Base-by-base conservation (phyloP, 2,329 filamentous ascomycete species). In the Cercospora zeina region DNA sequence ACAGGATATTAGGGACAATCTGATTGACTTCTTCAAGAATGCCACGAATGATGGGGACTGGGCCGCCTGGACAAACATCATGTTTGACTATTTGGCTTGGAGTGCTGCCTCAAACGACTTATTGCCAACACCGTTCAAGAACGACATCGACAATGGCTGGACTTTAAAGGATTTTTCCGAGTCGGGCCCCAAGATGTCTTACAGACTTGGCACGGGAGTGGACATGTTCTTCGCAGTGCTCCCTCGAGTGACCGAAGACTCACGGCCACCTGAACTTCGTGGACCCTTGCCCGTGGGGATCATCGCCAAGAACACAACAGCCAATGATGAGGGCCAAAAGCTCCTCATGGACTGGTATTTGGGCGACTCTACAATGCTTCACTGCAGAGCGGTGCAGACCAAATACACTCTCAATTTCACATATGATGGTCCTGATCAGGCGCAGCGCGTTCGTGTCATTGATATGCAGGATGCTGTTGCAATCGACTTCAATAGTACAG, bases 41-140 rank as follows among this genome's bases (percentile, higher is more conserved):
- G n/a, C 21, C 21, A 31, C 27, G 6, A 49, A 31, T 9, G 21
- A 27, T 10, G 21, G 45, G 6, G 4, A 13, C 10, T 49, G 21
- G 45, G 21, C 21, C 13, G 11, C 13, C 3, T 49, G 21, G 45
- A 49, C 45, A 10, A 49, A n/a, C n/a, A 47, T 42, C 4, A 64
- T 64, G 62, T 62, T 64, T 49, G 39, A 47, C 9, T 64, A 64
- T n/a, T n/a, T 64, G n/a, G 37, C 59, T 7, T 64, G 62, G 62
- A 50, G 39, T 16, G 55, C 55, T 42, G n/a, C 19, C 16, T 42
- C 37, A 9, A 4, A 42, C n/a, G 37, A 42, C 16, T 9, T 42
- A n/a, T 9, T 42, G 19, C 37, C 37, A 10, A 42, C 37, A 19
- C 37, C 37, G 8, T 42, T 42, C n/a, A 42, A 42, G 16, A 42